phyloP scores from a whole-genome alignment of 2,329 filamentous ascomycete genomes.

The Aspergillus arachidicola region DNA sequence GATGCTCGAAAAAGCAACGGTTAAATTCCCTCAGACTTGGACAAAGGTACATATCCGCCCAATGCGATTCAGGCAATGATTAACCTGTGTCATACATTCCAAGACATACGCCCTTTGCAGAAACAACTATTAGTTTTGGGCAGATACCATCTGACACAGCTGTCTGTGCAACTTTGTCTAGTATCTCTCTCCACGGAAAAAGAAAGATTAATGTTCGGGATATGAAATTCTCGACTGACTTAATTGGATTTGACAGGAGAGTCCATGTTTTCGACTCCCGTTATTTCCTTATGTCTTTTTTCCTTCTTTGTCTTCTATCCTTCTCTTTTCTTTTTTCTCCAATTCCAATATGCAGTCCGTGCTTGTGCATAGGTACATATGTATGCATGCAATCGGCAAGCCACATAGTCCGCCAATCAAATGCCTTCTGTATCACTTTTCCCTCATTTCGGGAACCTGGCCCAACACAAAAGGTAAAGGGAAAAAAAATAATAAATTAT shows the following conservation, averaged over 20 bases:
- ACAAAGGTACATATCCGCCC: not conserved
- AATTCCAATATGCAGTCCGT: slow-evolving; percentile 3
- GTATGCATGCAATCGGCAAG: slow-evolving; percentile 8
- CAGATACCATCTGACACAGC: not conserved
- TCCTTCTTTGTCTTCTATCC: not conserved
- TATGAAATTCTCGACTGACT: not conserved
- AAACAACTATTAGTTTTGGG: not conserved
- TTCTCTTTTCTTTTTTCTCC: no score
- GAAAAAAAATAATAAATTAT: not conserved
- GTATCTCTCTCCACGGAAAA: not conserved
- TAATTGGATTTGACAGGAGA: not conserved
- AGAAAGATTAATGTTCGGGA: not conserved
- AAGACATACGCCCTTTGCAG: not conserved
- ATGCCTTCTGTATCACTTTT: not conserved
- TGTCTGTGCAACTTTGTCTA: not conserved
- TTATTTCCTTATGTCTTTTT: not conserved
- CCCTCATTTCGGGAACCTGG: not conserved
- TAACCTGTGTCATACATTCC: not conserved
- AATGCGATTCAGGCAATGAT: slow-evolving; percentile 2
- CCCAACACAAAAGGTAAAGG: not conserved
- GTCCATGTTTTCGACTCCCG: not conserved
- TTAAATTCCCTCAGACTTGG: not conserved
- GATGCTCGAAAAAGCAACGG: not conserved
- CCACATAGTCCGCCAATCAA: slow-evolving; percentile 6
- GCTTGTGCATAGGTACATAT: slow-evolving; percentile 5